Base-by-base conservation (phyloP, 2,329 filamentous ascomycete species). In the Aspergillus candidus region DNA sequence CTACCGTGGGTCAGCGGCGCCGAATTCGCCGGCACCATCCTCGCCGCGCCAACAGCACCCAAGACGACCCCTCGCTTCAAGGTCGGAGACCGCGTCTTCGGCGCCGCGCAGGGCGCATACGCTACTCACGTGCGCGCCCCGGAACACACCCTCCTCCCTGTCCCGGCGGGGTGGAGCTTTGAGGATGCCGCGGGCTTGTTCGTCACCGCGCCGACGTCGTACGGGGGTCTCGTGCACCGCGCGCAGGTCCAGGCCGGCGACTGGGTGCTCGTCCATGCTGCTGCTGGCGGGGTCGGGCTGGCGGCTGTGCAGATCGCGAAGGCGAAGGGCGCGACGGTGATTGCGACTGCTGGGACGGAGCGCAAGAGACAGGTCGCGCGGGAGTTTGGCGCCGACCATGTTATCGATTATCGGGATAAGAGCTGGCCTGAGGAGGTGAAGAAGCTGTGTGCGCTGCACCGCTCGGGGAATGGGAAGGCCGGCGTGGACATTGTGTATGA, bases 401-500 rank as follows among this genome's bases (percentile, higher is more conserved):
- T 79, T 3, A 67, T 97, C 47, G 81, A 91, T 65, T 96, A 96
- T 67, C 75, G 75, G 13, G 83, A 84, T 75, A 77, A 79, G n/a
- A 72, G 74, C 2, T 83, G 79, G 79, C 76, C 79, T 2, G 73
- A 81, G 50, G 66, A 81, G 48, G 88, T 96, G 38, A 86, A 86
- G 71, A 81, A 79, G 54, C 67, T 97, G 35, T 72, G 69, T 49
- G 58, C 62, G 15, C 50, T 60, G 48, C 54, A 72, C 35, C 56
- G 70, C 46, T 91, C 85, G 4, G 87, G 86, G 0, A 79, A 81
- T 50, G 78, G 78, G 1, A 71, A 75, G 35, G 63, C 64, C 0
- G 82, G 89, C 10, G 90, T 95, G 13, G 90, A 97, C 67, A 88
- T 97, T 40, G 90, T 97, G 15, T 97, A 88, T 70, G 91, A 97